Evolutionary conservation across 108 stramenopile genomes (phyloP), one percentile per base, ranked within the genome.

Genomic region (Skeletonema potamos): DNA sequence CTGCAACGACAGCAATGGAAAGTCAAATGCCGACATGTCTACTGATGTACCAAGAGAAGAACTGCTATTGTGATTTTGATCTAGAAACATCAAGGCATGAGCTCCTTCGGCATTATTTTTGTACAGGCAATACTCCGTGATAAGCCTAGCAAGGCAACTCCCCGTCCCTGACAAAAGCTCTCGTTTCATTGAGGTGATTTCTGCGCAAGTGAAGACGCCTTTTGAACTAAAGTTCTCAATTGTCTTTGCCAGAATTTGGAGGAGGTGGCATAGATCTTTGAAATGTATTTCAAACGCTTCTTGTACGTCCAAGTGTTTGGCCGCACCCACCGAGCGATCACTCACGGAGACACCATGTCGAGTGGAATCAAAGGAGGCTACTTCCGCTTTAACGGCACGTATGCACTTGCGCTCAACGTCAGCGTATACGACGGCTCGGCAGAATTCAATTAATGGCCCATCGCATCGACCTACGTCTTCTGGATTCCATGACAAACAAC

Each of bases 71-170:
- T 27, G 0, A 29, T n/a, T 27, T 32, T 58, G 33, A 8, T 26
- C 34, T 18, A 54, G 43, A 59, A 65, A 77, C 15, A 48, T 37
- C 55, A 76, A 62, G n/a, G n/a, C 41, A 57, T 63, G 27, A 22
- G 15, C 1, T 34, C 46, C 37, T 68, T 28, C 67, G 44, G 18
- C 18, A 46, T 46, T 46, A 32, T 76, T 57, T 44, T 62, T 76
- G 68, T 68, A 76, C 56, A 69, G 44, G 62, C 62, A 76, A 58
- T 76, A 69, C 41, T 76, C 75, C 11, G 75, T 76, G 48, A 76
- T 41, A 28, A 57, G 61, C 22, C 33, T 54, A 12, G 75, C 75
- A 20, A 76, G 61, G 65, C 67, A 68, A 26, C 75, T 69, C 4
- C 75, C 75, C 17, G 51, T 68, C 22, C 67, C 66, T 24, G 54